Evolutionary conservation across 2,329 filamentous ascomycete genomes (phyloP).

Genomic region (Penicillium verrucosum): DNA sequence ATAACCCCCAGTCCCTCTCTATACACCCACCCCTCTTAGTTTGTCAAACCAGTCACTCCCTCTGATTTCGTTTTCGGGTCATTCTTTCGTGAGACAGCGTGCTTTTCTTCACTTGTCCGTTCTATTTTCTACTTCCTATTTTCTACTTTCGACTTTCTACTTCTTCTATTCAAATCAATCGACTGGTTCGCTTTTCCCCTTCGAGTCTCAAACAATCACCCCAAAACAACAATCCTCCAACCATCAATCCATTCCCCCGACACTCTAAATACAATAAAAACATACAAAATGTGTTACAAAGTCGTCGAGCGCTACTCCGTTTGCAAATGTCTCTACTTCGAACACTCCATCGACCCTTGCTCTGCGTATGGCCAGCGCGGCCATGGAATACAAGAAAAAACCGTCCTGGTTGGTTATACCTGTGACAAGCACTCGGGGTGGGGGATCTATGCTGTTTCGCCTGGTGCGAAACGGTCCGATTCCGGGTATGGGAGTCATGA

Average conservation of each 20-base stretch:
- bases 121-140: background rate
- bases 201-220: background rate
- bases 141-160: background rate
- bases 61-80: background rate
- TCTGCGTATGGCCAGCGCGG: conserved; percentile 69
- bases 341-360: conserved; percentile 82
- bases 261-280: too few species aligned
- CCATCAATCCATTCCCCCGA: too few species aligned
- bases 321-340: conserved; percentile 84
- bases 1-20: background rate
- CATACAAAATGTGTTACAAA: conserved; percentile 72
- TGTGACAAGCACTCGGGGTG: conserved; percentile 57
- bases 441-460: conserved; percentile 1
- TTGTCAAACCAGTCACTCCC: background rate
- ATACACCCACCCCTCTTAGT: background rate
- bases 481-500: conserved; percentile 22
- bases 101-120: background rate
- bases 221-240: background rate
- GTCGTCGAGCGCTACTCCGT: conserved; percentile 81
- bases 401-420: conserved; percentile 77
- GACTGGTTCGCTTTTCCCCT: background rate
- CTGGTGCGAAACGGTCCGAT: conserved; percentile 19
- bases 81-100: background rate
- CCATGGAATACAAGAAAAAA: conserved; percentile 69
- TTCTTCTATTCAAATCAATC: background rate